Evolutionary conservation across 2,329 filamentous ascomycete species (phyloP).

Genomic region (Cladosporium velox): DNA sequence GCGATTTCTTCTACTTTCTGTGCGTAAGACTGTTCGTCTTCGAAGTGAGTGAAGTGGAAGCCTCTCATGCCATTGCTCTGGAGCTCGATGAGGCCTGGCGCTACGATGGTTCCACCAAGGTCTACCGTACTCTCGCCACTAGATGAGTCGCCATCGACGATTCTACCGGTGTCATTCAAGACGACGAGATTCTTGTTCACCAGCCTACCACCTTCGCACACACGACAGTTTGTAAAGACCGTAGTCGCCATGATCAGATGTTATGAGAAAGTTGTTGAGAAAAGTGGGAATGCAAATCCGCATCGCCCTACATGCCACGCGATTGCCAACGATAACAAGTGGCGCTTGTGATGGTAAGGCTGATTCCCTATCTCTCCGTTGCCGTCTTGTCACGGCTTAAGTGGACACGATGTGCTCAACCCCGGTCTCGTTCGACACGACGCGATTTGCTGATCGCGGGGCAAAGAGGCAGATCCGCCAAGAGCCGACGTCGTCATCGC

Average conservation of each 20-base stretch:
- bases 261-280: neutral
- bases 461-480: slow-evolving; percentile 1
- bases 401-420: neutral
- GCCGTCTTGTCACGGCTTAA: slow-evolving; percentile 6
- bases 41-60: slow-evolving; percentile 57
- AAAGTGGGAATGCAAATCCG: fast-evolving
- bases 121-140: slow-evolving; percentile 49
- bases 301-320: neutral
- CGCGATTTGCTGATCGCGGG: slow-evolving; percentile 3
- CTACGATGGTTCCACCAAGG: slow-evolving; percentile 52
- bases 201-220: slow-evolving; percentile 47
- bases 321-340: neutral
- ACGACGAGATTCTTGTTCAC: slow-evolving; percentile 46
- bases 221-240: slow-evolving; percentile 49
- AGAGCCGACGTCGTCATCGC: slow-evolving; percentile 7
- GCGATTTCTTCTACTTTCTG: slow-evolving; percentile 50
- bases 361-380: neutral
- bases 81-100: slow-evolving; percentile 58
- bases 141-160: slow-evolving; percentile 43
- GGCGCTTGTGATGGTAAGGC: slow-evolving; percentile 6
- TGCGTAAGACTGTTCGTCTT: slow-evolving; percentile 45
- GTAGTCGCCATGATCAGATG: slow-evolving; percentile 30
- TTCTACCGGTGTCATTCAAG: slow-evolving; percentile 47
- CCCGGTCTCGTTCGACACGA: slow-evolving; percentile 1
- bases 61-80: slow-evolving; percentile 57